phyloP scores from a whole-genome alignment of 2,329 filamentous ascomycete genomes.

The Colletotrichum sp. region DNA sequence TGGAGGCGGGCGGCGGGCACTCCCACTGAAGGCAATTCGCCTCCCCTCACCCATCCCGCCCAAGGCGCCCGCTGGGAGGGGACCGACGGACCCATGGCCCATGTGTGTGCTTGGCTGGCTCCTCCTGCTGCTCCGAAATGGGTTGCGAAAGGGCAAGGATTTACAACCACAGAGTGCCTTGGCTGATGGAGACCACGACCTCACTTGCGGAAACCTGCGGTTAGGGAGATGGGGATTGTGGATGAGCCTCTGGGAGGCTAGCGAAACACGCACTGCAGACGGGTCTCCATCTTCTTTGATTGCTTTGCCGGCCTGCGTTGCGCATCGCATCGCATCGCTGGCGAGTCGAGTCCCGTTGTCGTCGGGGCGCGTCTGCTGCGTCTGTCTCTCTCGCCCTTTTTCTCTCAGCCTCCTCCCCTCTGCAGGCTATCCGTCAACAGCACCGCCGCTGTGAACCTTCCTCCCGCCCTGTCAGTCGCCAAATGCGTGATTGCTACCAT shows the following conservation, averaged over 20 bases:
- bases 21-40: slow-evolving; percentile 11
- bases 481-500: background rate
- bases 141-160: background rate
- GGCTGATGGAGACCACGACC: slow-evolving; percentile 11
- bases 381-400: background rate
- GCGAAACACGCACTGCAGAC: slow-evolving; percentile 5
- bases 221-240: slow-evolving; percentile 2
- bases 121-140: slow-evolving; percentile 11
- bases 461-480: background rate
- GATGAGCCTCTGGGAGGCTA: background rate
- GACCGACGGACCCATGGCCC: background rate
- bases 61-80: background rate
- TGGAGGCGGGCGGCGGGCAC: slow-evolving; percentile 13
- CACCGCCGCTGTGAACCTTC: background rate
- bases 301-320: background rate
- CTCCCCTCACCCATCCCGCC: background rate
- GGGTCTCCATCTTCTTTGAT: background rate
- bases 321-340: background rate
- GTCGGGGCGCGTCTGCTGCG: background rate
- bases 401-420: background rate
- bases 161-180: background rate
- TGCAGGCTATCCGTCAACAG: background rate
- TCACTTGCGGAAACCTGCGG: slow-evolving; percentile 8
- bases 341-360: background rate
- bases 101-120: background rate